Percentiles rank a stretch among this genome's conserved stretches.
These are phyloP conservation scores for Metschnikowia picachoensis DNA, from an alignment of 805 yeast species.

Conservation along the genomic window DNA sequence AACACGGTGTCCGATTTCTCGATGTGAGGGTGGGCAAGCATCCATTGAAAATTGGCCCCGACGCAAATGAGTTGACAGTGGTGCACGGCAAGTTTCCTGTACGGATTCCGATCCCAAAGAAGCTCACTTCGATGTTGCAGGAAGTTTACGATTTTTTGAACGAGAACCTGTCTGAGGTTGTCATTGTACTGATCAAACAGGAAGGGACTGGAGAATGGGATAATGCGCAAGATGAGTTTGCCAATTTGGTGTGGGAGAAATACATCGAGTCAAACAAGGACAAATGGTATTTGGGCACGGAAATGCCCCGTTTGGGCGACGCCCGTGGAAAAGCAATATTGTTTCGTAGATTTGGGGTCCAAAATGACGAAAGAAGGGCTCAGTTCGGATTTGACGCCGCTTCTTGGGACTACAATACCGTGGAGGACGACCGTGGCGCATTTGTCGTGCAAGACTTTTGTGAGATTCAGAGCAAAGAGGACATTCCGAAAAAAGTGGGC, in stretches of 20 bases:
- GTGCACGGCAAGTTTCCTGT: slow-evolving; percentile 79
- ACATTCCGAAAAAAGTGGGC: slow-evolving; percentile 51
- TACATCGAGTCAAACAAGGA: slow-evolving; percentile 48
- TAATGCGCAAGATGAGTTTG: slow-evolving; percentile 59
- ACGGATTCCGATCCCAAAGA: slow-evolving; percentile 51
- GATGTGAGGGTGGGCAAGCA: slow-evolving; percentile 64
- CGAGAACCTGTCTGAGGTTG: slow-evolving; percentile 53
- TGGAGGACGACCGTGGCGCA: slow-evolving; percentile 59
- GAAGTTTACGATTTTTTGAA: slow-evolving; percentile 59
- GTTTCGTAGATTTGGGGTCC: slow-evolving; percentile 69
- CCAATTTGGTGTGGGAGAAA: slow-evolving; percentile 54
- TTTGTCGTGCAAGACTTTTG: slow-evolving; percentile 73
- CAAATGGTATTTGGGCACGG: slow-evolving; percentile 56
- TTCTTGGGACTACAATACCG: slow-evolving; percentile 62
- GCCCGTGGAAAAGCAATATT: slow-evolving; percentile 63
- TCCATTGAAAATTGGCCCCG: slow-evolving; percentile 48
- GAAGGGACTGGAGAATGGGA: slow-evolving; percentile 71
- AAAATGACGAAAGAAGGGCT: slow-evolving; percentile 37
- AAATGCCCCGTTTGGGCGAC: slow-evolving; percentile 57
- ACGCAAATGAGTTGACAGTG: slow-evolving; percentile 55
- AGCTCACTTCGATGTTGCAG: slow-evolving; percentile 47
- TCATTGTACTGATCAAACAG: slow-evolving; percentile 65
- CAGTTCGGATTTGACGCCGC: slow-evolving; percentile 65
- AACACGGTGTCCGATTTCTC: slow-evolving; percentile 70
- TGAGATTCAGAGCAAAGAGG: slow-evolving; percentile 51